Percentiles rank a stretch among this genome's conserved stretches.
These are phyloP conservation scores for Cichorium intybus DNA, from an alignment of 140 eudicot genomes.

Conservation along the genomic window DNA sequence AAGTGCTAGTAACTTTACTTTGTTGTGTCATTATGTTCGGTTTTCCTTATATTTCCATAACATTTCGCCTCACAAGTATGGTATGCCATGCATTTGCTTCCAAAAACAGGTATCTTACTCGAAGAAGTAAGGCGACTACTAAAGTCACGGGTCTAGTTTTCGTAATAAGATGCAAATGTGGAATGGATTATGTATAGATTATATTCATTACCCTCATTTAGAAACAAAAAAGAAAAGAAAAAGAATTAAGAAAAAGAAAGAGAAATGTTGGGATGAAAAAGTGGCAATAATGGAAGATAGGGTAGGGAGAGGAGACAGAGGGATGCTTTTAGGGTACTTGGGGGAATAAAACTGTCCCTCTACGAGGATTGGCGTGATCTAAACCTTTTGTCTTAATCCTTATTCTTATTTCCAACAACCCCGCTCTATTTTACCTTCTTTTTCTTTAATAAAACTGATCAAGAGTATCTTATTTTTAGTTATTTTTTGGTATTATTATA, in stretches of 20 bases:
- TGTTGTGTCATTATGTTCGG: too few species aligned
- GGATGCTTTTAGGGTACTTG: conserved; percentile 41
- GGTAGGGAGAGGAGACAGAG: conserved; percentile 36
- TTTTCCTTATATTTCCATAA: too few species aligned
- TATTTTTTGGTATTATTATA: background rate
- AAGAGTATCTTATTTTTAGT: background rate
- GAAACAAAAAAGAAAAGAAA: background rate
- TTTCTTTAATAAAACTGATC: background rate
- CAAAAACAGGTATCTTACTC: background rate
- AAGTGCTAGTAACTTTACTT: background rate
- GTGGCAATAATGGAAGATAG: conserved; percentile 41
- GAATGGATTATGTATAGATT: background rate
- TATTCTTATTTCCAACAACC: conserved; percentile 25
- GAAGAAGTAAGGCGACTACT: background rate
- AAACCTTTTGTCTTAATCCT: conserved; percentile 39
- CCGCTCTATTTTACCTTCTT: background rate
- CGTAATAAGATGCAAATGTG: background rate
- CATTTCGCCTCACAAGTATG: too few species aligned
- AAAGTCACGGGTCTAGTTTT: background rate
- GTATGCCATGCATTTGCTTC: background rate
- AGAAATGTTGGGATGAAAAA: conserved; percentile 16
- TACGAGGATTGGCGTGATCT: conserved; percentile 45
- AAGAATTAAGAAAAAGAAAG: background rate
- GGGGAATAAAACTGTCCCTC: conserved; percentile 41
- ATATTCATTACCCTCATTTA: background rate